phyloP scores from a whole-genome alignment of 495 filamentous ascomycete genomes.

The Hypoxylon lienhwacheense region DNA sequence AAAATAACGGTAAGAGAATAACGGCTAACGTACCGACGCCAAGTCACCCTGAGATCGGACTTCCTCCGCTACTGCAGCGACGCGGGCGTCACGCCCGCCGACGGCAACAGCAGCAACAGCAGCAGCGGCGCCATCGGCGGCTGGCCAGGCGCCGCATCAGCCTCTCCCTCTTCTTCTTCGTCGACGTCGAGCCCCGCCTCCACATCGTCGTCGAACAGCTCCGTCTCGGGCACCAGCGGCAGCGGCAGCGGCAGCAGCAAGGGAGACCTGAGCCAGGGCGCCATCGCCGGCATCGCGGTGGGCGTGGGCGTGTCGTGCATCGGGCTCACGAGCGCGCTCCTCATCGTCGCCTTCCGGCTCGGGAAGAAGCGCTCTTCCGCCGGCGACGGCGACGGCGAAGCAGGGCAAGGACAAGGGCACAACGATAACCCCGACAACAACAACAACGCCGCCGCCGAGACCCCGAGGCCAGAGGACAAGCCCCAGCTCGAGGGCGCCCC shows the following conservation, averaged over 20 bases:
- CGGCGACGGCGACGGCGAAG: constrained; percentile 1
- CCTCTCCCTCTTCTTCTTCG: too few relatives aligned
- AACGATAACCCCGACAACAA: not conserved
- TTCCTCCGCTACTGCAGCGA: constrained; percentile 16
- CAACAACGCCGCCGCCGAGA: not conserved
- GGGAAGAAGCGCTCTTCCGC: constrained; percentile 10
- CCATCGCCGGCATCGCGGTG: constrained; percentile 36
- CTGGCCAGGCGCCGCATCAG: not conserved
- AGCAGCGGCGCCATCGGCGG: not conserved
- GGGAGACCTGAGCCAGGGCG: constrained; percentile 17
- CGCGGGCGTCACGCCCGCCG: not conserved
- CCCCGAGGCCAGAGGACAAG: not conserved
- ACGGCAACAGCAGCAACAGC: not conserved
- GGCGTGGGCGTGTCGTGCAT: constrained; percentile 24
- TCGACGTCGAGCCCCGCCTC: too few relatives aligned
- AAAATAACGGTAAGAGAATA: too few relatives aligned
- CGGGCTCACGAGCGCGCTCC: constrained; percentile 11
- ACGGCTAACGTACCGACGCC: too few relatives aligned
- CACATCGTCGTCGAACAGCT: not conserved
- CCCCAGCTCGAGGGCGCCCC: constrained; percentile 19
- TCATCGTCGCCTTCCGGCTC: constrained; percentile 29
- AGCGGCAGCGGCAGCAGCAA: not conserved
- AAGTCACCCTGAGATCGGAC: not conserved
- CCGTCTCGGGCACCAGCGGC: not conserved
- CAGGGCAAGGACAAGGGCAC: not conserved